Evolutionary conservation across 108 stramenopile genomes (phyloP).

Genomic region (Skeletonema potamos): DNA sequence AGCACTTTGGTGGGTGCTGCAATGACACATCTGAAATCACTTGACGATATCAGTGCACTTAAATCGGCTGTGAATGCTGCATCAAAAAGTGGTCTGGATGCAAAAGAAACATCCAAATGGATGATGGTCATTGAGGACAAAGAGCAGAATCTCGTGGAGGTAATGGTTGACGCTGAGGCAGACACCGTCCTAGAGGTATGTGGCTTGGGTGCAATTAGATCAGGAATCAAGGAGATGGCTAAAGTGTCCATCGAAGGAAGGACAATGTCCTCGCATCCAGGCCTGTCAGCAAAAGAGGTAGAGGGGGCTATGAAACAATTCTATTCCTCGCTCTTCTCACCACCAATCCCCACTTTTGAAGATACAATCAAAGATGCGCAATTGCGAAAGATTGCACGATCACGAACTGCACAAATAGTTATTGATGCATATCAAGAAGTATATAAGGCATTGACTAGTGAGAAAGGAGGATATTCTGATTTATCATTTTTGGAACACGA

Average conservation of each 20-base stretch:
- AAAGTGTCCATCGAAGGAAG: constrained; percentile 65
- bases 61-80: constrained; percentile 55
- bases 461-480: constrained; percentile 77
- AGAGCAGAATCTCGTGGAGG: constrained; percentile 62
- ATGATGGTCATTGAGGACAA: constrained; percentile 48
- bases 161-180: constrained; percentile 63
- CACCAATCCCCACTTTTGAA: constrained; percentile 80
- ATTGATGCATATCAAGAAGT: constrained; percentile 55
- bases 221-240: constrained; percentile 52
- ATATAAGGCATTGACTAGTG: constrained; percentile 56
- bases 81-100: constrained; percentile 55
- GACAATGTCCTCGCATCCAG: constrained; percentile 77
- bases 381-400: constrained; percentile 66
- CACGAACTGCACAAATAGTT: constrained; percentile 65
- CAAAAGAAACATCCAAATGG: constrained; percentile 46
- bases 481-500: constrained; percentile 70
- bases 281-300: constrained; percentile 61
- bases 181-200: constrained; percentile 63
- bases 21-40: constrained; percentile 54
- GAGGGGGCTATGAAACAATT: constrained; percentile 75
- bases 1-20: constrained; percentile 66
- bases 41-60: constrained; percentile 72
- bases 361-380: constrained; percentile 78
- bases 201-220: constrained; percentile 57
- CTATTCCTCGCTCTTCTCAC: constrained; percentile 76